phyloP scores from a whole-genome alignment of 306 rosid genomes.

The Malus fusca region DNA sequence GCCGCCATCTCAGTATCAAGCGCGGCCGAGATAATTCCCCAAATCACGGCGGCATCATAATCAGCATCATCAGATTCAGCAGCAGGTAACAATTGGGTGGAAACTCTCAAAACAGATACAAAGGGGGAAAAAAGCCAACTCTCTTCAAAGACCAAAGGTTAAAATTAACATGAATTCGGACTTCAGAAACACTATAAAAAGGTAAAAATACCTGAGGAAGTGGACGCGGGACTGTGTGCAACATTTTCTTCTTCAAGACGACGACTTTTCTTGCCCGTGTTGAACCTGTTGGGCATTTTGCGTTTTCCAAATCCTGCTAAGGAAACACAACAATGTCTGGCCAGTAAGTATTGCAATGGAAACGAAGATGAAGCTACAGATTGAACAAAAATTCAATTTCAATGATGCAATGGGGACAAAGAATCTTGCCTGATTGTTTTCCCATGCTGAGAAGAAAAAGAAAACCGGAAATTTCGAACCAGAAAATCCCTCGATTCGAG shows the following conservation, averaged over 20 bases:
- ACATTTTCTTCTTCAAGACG: slow-evolving; percentile 10
- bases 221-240: slow-evolving; percentile 1
- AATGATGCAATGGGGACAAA: background rate
- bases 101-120: background rate
- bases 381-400: background rate
- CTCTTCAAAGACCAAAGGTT: background rate
- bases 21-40: slow-evolving; percentile 23
- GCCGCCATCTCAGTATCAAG: slow-evolving; percentile 58
- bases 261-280: slow-evolving; percentile 5
- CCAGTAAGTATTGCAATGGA: background rate
- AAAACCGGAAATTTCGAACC: background rate
- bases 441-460: background rate
- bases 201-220: slow-evolving; percentile 18
- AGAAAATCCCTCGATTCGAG: background rate
- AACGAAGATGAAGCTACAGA: background rate
- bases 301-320: slow-evolving; percentile 20
- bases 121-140: background rate
- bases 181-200: background rate
- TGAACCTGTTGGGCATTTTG: slow-evolving; percentile 5
- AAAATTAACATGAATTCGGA: background rate
- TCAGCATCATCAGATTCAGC: background rate
- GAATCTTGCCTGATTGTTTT: slow-evolving; percentile 1
- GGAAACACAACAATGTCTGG: background rate
- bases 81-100: background rate
- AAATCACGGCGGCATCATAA: background rate